Conservation (phyloP, 495 filamentous ascomycete genomes). For the Penicillium riverlandense region DNA sequence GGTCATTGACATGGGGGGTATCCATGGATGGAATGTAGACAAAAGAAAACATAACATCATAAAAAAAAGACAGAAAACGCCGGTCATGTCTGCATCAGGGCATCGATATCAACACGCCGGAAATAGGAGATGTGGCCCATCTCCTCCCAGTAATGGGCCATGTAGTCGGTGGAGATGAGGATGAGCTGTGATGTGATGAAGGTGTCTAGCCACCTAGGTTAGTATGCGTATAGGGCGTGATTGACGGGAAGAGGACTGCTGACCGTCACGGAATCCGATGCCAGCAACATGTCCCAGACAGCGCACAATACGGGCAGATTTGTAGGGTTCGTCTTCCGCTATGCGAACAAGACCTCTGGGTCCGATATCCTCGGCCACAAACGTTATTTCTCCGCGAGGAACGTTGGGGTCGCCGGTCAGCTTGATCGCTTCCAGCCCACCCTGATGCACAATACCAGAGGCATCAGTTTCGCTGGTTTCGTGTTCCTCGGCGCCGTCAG, state of each 20-base stretch:
- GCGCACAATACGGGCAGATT: slow-evolving; percentile 66
- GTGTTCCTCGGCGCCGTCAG: slow-evolving; percentile 2
- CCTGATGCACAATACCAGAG: slow-evolving; percentile 23
- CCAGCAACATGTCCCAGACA: slow-evolving; percentile 72
- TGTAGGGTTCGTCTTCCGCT: slow-evolving; percentile 62
- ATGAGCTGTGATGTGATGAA: slow-evolving; percentile 72
- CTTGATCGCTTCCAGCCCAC: slow-evolving; percentile 73
- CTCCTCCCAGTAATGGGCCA: slow-evolving; percentile 77
- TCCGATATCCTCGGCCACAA: slow-evolving; percentile 70
- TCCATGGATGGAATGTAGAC: slow-evolving; percentile 2
- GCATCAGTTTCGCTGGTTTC: background rate
- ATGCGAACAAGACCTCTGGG: slow-evolving; percentile 50
- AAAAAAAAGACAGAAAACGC: background rate
- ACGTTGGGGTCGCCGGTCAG: slow-evolving; percentile 87
- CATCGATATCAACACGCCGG: slow-evolving; percentile 69
- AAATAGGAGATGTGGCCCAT: slow-evolving; percentile 79
- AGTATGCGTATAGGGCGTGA: background rate
- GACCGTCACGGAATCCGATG: slow-evolving; percentile 61
- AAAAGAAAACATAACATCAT: background rate
- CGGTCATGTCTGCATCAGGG: slow-evolving; percentile 56
- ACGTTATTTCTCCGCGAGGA: slow-evolving; percentile 76
- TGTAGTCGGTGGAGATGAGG: slow-evolving; percentile 63
- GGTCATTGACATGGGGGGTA: background rate
- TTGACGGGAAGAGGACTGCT: slow-evolving; percentile 13
- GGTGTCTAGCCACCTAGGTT: slow-evolving; percentile 42